Percentiles rank a stretch among this genome's conserved stretches.
Evolutionary conservation across 2,329 filamentous ascomycete species (phyloP).

Genomic region (Colletotrichum higginsianum): DNA sequence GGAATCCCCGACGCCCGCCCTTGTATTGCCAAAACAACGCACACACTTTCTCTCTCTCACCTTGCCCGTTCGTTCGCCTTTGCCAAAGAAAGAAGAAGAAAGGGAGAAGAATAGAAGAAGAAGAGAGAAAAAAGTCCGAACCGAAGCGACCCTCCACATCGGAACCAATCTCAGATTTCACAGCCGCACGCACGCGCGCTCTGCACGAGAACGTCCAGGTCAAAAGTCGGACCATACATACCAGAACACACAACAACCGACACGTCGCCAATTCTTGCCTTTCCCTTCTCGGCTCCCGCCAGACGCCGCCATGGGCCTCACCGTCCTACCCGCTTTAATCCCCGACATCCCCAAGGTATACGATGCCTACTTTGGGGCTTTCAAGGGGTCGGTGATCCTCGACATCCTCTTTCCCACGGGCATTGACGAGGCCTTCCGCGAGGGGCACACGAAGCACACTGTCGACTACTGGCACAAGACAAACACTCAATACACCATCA

Average conservation of each 20-base stretch:
- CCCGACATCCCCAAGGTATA: slow-evolving; percentile 63
- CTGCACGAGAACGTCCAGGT: not conserved
- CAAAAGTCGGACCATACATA: slow-evolving; percentile 9
- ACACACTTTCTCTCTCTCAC: not conserved
- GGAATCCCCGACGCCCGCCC: slow-evolving; percentile 6
- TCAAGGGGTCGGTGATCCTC: slow-evolving; percentile 58
- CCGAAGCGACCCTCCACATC: slow-evolving; percentile 30
- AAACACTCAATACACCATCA: slow-evolving; percentile 61
- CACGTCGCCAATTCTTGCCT: slow-evolving; percentile 8
- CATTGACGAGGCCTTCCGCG: slow-evolving; percentile 56
- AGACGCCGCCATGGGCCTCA: slow-evolving; percentile 52
- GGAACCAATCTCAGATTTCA: slow-evolving; percentile 5
- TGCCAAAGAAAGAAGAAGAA: too few relatives aligned
- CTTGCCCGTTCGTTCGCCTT: too few relatives aligned
- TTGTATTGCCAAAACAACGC: not conserved
- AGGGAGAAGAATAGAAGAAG: too few relatives aligned
- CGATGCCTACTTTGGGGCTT: slow-evolving; percentile 63
- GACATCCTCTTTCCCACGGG: slow-evolving; percentile 59
- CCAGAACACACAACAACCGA: not conserved
- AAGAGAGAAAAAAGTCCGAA: not conserved
- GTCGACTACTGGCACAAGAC: slow-evolving; percentile 57
- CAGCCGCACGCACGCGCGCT: not conserved
- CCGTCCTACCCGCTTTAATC: slow-evolving; percentile 61
- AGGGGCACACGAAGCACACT: slow-evolving; percentile 58
- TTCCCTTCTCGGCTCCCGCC: slow-evolving; percentile 20